These are phyloP conservation scores for Takashimella koratensis DNA, from an alignment of 1,284 basidiomycete genomes.

Conservation along the genomic window DNA sequence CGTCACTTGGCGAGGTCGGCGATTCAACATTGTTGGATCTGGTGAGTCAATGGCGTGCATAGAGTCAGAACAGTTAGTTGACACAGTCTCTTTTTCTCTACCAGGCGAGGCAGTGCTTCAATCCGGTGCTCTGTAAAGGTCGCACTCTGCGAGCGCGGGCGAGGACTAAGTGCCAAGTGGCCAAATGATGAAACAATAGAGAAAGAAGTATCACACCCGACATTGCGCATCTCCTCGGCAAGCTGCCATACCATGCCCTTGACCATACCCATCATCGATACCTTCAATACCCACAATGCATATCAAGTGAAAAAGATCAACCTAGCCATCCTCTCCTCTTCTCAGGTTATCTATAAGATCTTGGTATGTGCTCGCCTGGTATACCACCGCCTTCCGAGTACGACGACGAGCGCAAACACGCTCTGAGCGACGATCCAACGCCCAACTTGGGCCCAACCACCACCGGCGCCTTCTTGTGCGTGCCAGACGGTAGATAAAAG, in stretches of 20 bases:
- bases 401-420: background rate
- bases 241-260: no score
- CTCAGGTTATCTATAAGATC: background rate
- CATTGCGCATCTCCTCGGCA: no score
- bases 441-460: background rate
- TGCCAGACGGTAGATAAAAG: background rate
- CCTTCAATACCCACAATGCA: no score
- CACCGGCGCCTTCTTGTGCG: background rate
- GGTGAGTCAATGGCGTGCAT: constrained; percentile 20
- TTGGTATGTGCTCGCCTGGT: background rate
- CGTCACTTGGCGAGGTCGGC: constrained; percentile 74
- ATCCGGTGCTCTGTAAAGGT: no score
- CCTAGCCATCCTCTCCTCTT: no score
- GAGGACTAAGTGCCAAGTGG: no score
- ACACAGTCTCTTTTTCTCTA: background rate
- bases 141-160: no score
- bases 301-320: no score
- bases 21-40: constrained; percentile 40
- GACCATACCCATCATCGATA: no score
- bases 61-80: background rate
- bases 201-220: no score
- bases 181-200: no score
- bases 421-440: background rate
- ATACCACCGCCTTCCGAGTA: background rate
- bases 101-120: background rate